Base-by-base conservation (phyloP, 257 asterid species). In the Knoxia roxburghii region DNA sequence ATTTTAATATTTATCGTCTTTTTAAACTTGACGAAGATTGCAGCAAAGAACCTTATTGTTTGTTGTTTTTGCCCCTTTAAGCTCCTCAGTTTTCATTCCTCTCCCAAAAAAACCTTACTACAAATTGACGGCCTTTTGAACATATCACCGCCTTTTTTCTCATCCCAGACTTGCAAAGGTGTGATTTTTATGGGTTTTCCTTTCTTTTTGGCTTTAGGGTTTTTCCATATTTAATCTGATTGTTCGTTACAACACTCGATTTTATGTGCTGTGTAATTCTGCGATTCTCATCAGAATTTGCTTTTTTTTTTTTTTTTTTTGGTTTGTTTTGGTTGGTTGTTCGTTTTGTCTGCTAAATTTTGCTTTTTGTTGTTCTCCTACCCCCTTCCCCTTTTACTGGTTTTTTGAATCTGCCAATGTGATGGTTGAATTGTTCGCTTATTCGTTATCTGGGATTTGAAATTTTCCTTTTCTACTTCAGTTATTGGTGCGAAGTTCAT, bases 101-200 rank as follows among this genome's bases (percentile, higher is more conserved):
- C 70, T 64, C 32, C 7, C 27, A 62, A 13, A n/a, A 26, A 12
- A 41, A 52, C 61, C 41, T n/a, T 29, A 12, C 51, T 32, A 26
- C 66, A 52, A 67, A 52, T 61, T 61, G 23, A 27, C 17, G 61
- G 45, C 62, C 1, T 32, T 67, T 45, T 37, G 8, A 7, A 18
- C 29, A 40, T 13, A 32, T 24, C 10, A 12, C 48, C 43, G 6
- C 2, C 8, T n/a, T n/a, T n/a, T 62, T 35, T 48, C 57, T 46
- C 51, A 53, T 61, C 64, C 59, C 41, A 15, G 64, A 39, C 35
- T 26, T 68, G 23, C 46, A 63, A 74, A 64, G 75, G 75, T 74
- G 21, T 14, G 30, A 29, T 35, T 26, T 69, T 55, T 54, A 46
- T 24, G 45, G 50, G 64, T 13, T 52, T 51, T 41, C 15, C 11